Evolutionary conservation across 2,329 filamentous ascomycete genomes (phyloP).

Genomic region (Microsporum canis): DNA sequence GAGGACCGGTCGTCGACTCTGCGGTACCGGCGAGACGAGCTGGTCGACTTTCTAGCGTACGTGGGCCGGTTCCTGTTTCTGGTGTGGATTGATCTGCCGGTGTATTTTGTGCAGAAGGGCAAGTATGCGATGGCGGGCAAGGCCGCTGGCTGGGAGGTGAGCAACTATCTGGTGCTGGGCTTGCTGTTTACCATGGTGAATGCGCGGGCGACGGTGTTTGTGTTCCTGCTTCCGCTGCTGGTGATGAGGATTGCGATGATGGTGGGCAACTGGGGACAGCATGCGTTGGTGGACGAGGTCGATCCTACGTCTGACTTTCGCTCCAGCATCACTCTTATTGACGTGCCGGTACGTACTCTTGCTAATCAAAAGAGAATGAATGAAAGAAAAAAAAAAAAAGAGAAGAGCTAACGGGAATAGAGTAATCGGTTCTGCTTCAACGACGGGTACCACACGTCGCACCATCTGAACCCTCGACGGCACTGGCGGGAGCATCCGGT

Average conservation of each 20-base stretch:
- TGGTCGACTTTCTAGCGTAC: conserved; percentile 58
- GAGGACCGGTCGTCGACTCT: conserved; percentile 66
- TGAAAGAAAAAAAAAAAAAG: neutral
- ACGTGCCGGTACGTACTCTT: conserved; percentile 54
- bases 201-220: conserved; percentile 49
- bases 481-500: conserved; percentile 74
- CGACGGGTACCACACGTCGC: conserved; percentile 71
- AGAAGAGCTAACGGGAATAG: conserved; percentile 32
- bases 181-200: conserved; percentile 42
- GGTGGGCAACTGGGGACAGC: conserved; percentile 77
- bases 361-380: neutral
- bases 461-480: conserved; percentile 64
- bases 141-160: conserved; percentile 50
- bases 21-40: conserved; percentile 60
- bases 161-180: conserved; percentile 42
- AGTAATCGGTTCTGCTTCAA: conserved; percentile 76
- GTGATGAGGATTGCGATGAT: conserved; percentile 61
- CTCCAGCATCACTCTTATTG: conserved; percentile 67
- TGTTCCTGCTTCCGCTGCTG: conserved; percentile 54
- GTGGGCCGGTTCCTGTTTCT: conserved; percentile 62
- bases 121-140: conserved; percentile 45
- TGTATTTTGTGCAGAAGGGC: conserved; percentile 59
- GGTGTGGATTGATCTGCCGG: conserved; percentile 62
- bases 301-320: conserved; percentile 68
- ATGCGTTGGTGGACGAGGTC: conserved; percentile 64